A percentile compares a stretch with the other conserved stretches of the same genome.
phyloP scores from a whole-genome alignment of 257 asterid genomes.

The Rauvolfia tetraphylla region DNA sequence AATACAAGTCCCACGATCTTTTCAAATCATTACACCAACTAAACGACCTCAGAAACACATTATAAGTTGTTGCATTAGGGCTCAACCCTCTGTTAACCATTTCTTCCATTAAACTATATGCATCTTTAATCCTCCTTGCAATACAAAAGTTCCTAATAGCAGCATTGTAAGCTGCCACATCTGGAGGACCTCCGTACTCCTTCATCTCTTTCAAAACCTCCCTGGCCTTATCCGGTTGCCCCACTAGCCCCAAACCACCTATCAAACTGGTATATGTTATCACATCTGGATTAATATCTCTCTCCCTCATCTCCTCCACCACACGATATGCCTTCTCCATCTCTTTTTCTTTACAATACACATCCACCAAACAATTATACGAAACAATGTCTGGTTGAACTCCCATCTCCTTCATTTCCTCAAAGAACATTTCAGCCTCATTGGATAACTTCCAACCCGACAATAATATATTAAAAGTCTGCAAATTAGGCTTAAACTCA shows the following conservation, averaged over 20 bases:
- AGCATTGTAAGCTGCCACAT: conserved; percentile 89
- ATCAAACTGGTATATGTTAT: conserved; percentile 76
- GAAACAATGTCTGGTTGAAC: conserved; percentile 79
- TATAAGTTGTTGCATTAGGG: conserved; percentile 84
- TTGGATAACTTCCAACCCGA: conserved; percentile 81
- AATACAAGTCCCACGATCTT: conserved; percentile 68
- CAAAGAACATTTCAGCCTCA: conserved; percentile 70
- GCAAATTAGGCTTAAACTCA: conserved; percentile 70
- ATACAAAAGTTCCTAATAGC: conserved; percentile 81
- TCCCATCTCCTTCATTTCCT: conserved; percentile 67
- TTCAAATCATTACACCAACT: conserved; percentile 64
- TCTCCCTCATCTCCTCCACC: conserved; percentile 60
- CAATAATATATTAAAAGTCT: conserved; percentile 72
- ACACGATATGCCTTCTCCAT: conserved; percentile 56
- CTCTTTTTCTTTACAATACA: conserved; percentile 77
- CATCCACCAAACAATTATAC: conserved; percentile 84
- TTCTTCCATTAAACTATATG: conserved; percentile 61
- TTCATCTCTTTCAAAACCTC: conserved; percentile 81
- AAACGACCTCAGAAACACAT: conserved; percentile 69
- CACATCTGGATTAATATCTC: conserved; percentile 71
- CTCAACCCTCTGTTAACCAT: conserved; percentile 63
- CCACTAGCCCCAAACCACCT: conserved; percentile 82
- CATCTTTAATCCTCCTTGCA: conserved; percentile 71
- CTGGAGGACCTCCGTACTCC: conserved; percentile 83
- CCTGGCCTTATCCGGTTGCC: conserved; percentile 93